Evolutionary conservation across 73 alveolate genomes (phyloP).

Genomic region (Chromera velia): DNA sequence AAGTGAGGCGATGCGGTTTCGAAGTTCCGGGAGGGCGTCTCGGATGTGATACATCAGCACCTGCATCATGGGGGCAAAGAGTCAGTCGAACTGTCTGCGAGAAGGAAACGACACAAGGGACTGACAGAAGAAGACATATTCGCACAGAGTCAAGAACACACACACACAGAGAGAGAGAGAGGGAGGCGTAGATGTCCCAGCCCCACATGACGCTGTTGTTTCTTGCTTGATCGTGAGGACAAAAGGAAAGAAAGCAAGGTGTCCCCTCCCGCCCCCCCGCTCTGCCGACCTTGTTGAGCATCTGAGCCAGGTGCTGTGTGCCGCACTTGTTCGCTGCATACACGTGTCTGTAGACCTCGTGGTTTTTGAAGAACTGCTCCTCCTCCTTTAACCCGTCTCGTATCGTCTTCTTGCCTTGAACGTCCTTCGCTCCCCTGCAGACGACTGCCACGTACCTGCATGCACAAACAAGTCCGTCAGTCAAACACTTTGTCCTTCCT

Average conservation of each 20-base stretch:
- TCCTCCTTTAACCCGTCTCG: constrained; percentile 57
- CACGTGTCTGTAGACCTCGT: constrained; percentile 48
- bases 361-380: constrained; percentile 55
- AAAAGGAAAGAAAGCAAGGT: too few relatives aligned
- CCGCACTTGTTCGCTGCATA: constrained; percentile 31
- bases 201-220: background rate
- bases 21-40: background rate
- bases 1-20: background rate
- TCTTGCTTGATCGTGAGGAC: background rate
- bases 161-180: too few relatives aligned
- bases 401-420: constrained; percentile 47
- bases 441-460: constrained; percentile 65
- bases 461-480: too few relatives aligned
- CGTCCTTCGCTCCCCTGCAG: constrained; percentile 63
- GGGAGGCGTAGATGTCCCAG: background rate
- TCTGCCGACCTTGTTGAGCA: background rate
- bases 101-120: too few relatives aligned
- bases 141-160: too few relatives aligned
- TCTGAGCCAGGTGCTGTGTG: background rate
- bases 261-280: background rate
- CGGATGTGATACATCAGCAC: background rate
- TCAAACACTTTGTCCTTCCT: too few relatives aligned
- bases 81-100: too few relatives aligned
- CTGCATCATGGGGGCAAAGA: too few relatives aligned
- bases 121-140: too few relatives aligned